Evolutionary conservation across 2,329 filamentous ascomycete species (phyloP).

Genomic region (Fusarium sp.): DNA sequence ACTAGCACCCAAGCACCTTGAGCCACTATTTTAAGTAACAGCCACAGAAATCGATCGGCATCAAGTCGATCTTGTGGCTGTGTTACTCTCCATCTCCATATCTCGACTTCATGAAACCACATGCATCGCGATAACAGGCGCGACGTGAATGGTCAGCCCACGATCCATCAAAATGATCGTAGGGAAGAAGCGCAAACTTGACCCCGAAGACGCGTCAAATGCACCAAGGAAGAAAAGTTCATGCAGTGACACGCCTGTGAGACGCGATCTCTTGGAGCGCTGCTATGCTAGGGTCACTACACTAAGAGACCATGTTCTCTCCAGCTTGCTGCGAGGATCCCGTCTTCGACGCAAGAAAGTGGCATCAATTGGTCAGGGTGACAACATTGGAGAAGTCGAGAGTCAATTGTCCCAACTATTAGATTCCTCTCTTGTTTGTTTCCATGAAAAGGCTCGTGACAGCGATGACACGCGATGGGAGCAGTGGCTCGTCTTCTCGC

Average conservation of each 20-base stretch:
- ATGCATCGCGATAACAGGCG: conserved; percentile 11
- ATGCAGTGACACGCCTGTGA: conserved; percentile 43
- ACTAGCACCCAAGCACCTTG: conserved; percentile 1
- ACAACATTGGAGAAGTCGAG: conserved; percentile 50
- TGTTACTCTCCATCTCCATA: conserved; percentile 2
- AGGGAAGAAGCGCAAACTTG: conserved; percentile 46
- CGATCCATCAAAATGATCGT: conserved; percentile 39
- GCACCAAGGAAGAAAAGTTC: conserved; percentile 23
- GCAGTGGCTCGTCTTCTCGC: conserved; percentile 72
- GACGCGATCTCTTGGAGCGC: conserved; percentile 74
- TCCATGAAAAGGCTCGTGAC: conserved; percentile 49
- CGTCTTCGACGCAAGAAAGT: conserved; percentile 71
- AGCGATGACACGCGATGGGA: conserved; percentile 59
- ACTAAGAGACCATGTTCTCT: conserved; percentile 77
- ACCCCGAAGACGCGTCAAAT: conserved; percentile 39
- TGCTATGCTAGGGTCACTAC: conserved; percentile 76
- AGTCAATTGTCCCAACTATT: conserved; percentile 68
- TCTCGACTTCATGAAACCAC: not conserved
- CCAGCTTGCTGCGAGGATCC: conserved; percentile 74
- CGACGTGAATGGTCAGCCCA: conserved; percentile 16
- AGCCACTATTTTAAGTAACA: conserved; percentile 21
- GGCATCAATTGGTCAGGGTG: conserved; percentile 54
- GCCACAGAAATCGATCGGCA: conserved; percentile 20
- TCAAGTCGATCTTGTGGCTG: conserved; percentile 6
- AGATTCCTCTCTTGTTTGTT: conserved; percentile 77